phyloP scores from a whole-genome alignment of 2,329 filamentous ascomycete species.

The Tolypocladium paradoxum region DNA sequence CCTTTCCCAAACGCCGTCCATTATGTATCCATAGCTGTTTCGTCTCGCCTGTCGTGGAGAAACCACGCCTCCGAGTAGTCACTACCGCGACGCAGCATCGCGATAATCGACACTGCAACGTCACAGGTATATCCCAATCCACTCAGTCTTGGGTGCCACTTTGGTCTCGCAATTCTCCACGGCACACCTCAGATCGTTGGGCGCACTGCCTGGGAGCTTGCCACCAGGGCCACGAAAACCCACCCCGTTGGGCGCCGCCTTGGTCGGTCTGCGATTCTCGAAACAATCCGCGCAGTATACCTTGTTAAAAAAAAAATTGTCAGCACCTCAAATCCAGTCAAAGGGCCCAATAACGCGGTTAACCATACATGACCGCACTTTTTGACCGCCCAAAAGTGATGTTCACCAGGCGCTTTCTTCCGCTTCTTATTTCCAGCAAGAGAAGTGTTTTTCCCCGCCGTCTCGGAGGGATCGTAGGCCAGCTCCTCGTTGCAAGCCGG shows the following conservation, averaged over 20 bases:
- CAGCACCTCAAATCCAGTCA: not conserved
- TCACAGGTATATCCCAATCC: constrained; percentile 51
- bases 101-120: not conserved
- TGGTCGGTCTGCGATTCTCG: constrained; percentile 38
- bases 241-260: constrained; percentile 18
- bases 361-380: constrained; percentile 73
- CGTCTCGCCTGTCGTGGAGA: not conserved
- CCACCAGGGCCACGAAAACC: constrained; percentile 26
- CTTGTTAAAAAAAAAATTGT: constrained; percentile 20
- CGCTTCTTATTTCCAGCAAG: constrained; percentile 20
- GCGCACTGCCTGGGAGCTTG: constrained; percentile 11
- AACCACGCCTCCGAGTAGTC: not conserved
- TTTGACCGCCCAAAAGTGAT: constrained; percentile 88
- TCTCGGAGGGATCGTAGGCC: constrained; percentile 52
- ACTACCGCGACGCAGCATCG: not conserved
- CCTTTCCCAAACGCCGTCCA: not conserved
- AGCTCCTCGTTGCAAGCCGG: constrained; percentile 81
- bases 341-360: not conserved
- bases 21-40: not conserved
- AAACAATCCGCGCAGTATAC: constrained; percentile 54
- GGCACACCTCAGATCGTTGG: constrained; percentile 36
- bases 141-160: constrained; percentile 41
- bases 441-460: constrained; percentile 9
- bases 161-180: constrained; percentile 47
- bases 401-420: constrained; percentile 49